Percentiles rank a stretch among this genome's conserved stretches.
Conservation (phyloP, 495 filamentous ascomycete genomes). For the Durotheca rogersii region DNA sequence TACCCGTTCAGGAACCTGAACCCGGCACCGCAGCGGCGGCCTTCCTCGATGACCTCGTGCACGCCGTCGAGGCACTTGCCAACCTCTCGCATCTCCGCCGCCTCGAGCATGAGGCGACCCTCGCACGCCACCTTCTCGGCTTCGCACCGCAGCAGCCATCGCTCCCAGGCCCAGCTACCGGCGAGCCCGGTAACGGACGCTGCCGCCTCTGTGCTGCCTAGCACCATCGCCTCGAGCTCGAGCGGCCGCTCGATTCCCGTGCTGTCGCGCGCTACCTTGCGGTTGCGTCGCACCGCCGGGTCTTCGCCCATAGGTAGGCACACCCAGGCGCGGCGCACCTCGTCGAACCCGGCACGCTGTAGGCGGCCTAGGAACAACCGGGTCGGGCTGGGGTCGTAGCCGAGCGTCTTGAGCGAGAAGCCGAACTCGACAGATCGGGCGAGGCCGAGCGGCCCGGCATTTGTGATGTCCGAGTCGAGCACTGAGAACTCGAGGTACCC, state of each 20-base stretch:
- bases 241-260: conserved; percentile 48
- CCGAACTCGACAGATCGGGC: conserved; percentile 87
- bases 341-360: conserved; percentile 69
- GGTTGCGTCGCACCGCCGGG: conserved; percentile 43
- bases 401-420: conserved; percentile 79
- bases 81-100: conserved; percentile 48
- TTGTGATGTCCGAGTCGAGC: conserved; percentile 84
- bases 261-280: conserved; percentile 35
- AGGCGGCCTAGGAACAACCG: conserved; percentile 75
- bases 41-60: conserved; percentile 80
- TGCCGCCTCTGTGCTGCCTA: conserved; percentile 69
- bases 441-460: conserved; percentile 71
- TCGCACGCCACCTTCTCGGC: conserved; percentile 75
- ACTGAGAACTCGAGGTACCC: conserved; percentile 89
- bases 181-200: conserved; percentile 78
- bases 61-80: conserved; percentile 70
- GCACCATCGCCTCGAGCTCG: conserved; percentile 64
- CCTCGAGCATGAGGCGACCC: conserved; percentile 53
- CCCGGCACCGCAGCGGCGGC: conserved; percentile 71
- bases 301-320: conserved; percentile 82
- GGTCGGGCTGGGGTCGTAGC: conserved; percentile 84
- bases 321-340: conserved; percentile 84
- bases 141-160: conserved; percentile 86
- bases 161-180: conserved; percentile 92
- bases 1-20: conserved; percentile 86